Conservation (phyloP, 805 yeast species). For the Ogataea glucozyma region DNA sequence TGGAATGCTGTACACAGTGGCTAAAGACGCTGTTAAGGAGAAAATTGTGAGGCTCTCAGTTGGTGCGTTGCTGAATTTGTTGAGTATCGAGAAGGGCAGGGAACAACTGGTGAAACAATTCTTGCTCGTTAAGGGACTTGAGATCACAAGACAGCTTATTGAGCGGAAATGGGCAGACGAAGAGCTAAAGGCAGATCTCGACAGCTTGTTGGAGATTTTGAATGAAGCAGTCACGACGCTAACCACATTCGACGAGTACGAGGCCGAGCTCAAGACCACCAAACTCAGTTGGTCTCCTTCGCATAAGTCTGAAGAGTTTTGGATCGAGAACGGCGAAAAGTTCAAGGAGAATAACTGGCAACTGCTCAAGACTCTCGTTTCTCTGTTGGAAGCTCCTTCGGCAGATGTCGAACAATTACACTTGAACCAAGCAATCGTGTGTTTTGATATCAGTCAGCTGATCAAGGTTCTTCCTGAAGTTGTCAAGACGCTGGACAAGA, state of each 20-base stretch:
- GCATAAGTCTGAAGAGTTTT: conserved; percentile 83
- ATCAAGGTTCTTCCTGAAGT: conserved; percentile 65
- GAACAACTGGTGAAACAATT: conserved; percentile 60
- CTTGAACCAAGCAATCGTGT: conserved; percentile 55
- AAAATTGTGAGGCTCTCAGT: conserved; percentile 85
- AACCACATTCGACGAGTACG: conserved; percentile 91
- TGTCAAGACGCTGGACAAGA: conserved; percentile 49
- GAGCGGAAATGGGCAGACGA: conserved; percentile 95
- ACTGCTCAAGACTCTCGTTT: conserved; percentile 61
- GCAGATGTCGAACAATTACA: conserved; percentile 32
- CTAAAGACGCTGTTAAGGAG: conserved; percentile 85
- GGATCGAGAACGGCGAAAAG: conserved; percentile 76
- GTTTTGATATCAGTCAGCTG: conserved; percentile 66
- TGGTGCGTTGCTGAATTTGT: conserved; percentile 66
- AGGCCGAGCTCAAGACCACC: conserved; percentile 78
- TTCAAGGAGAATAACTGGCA: conserved; percentile 82
- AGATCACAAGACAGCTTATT: conserved; percentile 63
- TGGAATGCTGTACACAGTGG: conserved; percentile 53
- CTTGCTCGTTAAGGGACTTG: conserved; percentile 71
- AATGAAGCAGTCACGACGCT: conserved; percentile 72
- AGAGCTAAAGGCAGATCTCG: conserved; percentile 77
- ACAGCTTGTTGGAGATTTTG: conserved; percentile 55
- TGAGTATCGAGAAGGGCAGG: conserved; percentile 43
- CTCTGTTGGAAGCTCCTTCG: conserved; percentile 42
- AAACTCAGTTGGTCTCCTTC: conserved; percentile 88